Conservation (phyloP, 208 protist genomes). For the Acanthamoeba lenticulata region DNA sequence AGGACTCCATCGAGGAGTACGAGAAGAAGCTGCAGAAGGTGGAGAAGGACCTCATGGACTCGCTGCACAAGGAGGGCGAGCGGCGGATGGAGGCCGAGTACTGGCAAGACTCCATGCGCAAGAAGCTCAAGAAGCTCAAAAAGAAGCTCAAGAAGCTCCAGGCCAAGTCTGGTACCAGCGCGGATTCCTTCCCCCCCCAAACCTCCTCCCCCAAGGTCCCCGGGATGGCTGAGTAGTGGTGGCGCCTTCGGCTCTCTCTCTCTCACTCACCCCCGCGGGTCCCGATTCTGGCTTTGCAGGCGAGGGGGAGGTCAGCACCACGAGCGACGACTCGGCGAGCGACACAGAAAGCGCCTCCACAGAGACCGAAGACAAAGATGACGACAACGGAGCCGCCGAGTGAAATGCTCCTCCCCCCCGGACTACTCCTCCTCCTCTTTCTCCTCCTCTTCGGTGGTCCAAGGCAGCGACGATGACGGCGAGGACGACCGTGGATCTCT, state of each 20-base stretch:
- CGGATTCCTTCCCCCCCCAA: too few relatives aligned
- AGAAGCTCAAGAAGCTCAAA: conserved; percentile 48
- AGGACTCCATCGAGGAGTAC: conserved; percentile 51
- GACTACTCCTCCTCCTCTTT: too few relatives aligned
- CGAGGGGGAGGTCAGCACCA: background rate
- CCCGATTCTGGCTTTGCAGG: too few relatives aligned
- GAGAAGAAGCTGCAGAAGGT: conserved; percentile 54
- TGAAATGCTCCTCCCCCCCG: too few relatives aligned
- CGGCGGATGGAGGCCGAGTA: conserved; percentile 41
- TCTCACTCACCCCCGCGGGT: too few relatives aligned
- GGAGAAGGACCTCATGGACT: conserved; percentile 48
- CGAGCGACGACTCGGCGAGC: background rate
- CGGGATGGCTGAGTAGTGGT: too few relatives aligned
- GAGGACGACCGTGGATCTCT: too few relatives aligned
- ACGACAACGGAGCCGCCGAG: background rate
- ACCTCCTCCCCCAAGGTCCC: too few relatives aligned
- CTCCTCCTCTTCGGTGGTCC: too few relatives aligned
- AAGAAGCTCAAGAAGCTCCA: conserved; percentile 28
- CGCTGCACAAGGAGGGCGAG: conserved; percentile 38
- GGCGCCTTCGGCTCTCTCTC: too few relatives aligned
- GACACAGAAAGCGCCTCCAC: background rate
- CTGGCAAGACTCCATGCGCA: conserved; percentile 43
- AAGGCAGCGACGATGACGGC: too few relatives aligned
- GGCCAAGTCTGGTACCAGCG: background rate
- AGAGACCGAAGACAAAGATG: background rate